Evolutionary conservation across 257 asterid genomes (phyloP).

Genomic region (Solanum corneliomulleri): DNA sequence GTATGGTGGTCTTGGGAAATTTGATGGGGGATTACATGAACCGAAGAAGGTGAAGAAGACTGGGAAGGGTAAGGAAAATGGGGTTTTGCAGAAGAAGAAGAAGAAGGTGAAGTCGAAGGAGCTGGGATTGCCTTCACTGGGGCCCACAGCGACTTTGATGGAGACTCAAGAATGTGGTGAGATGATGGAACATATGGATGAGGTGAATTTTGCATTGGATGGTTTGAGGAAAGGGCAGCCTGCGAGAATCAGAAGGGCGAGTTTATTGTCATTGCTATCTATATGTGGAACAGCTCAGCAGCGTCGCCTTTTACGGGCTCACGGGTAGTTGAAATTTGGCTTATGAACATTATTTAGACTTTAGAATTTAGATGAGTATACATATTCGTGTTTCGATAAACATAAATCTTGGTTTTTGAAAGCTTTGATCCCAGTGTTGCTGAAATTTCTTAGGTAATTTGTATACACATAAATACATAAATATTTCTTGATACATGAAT

Average conservation of each 20-base stretch:
- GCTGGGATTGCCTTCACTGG: constrained; percentile 14
- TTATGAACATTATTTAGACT: neutral
- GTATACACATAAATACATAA: neutral
- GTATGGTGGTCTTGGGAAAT: constrained; percentile 7
- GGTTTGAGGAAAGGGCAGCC: constrained; percentile 86
- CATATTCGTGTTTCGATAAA: neutral
- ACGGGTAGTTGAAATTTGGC: constrained; percentile 41
- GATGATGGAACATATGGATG: constrained; percentile 86
- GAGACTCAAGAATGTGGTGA: constrained; percentile 90
- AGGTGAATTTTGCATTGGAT: constrained; percentile 79
- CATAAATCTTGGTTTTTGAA: neutral
- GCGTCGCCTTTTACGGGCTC: constrained; percentile 51
- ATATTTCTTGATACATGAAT: neutral
- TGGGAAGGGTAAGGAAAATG: constrained; percentile 27
- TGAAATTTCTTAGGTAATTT: neutral
- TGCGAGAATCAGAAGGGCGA: constrained; percentile 47
- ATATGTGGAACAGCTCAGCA: constrained; percentile 53
- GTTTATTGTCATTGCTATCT: constrained; percentile 53
- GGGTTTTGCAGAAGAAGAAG: constrained; percentile 34
- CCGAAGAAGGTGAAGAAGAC: constrained; percentile 31
- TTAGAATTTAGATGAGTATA: neutral
- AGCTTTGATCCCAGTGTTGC: neutral
- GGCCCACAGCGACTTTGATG: constrained; percentile 60
- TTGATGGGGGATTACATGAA: neutral
- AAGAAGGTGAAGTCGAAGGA: constrained; percentile 33